Conservation (phyloP, 306 rosid species). For the Psophocarpus tetragonolobus region DNA sequence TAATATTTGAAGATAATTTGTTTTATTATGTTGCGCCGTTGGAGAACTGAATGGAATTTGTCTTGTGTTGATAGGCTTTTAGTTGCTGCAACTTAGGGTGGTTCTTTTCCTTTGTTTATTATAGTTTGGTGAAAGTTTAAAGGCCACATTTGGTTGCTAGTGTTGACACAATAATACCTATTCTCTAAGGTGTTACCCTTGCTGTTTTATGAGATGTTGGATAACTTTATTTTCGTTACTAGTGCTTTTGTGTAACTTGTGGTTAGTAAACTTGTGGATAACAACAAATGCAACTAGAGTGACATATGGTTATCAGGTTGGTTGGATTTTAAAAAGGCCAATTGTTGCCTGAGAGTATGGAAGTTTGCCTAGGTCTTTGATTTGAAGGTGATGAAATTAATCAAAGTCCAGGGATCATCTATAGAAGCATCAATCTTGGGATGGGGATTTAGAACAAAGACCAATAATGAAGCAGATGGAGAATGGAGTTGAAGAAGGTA, state of each 20-base stretch:
- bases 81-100: neutral
- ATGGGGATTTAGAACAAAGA: neutral
- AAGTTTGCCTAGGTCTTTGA: neutral
- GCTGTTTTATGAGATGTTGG: neutral
- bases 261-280: neutral
- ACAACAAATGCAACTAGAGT: neutral
- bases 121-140: neutral
- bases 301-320: neutral
- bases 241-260: neutral
- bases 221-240: neutral
- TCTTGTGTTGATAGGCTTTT: neutral
- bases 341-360: neutral
- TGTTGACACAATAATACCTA: neutral
- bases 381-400: neutral
- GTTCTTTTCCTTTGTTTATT: neutral
- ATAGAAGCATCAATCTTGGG: neutral
- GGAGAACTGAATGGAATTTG: neutral
- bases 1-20: neutral
- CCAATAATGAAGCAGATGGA: neutral
- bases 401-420: neutral
- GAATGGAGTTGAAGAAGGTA: neutral
- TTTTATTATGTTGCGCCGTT: neutral
- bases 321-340: neutral
- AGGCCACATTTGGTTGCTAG: neutral
- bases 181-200: neutral